These are phyloP conservation scores for Aureobasidium subglaciale DNA, from an alignment of 2,329 filamentous ascomycete species.

Conservation along the genomic window DNA sequence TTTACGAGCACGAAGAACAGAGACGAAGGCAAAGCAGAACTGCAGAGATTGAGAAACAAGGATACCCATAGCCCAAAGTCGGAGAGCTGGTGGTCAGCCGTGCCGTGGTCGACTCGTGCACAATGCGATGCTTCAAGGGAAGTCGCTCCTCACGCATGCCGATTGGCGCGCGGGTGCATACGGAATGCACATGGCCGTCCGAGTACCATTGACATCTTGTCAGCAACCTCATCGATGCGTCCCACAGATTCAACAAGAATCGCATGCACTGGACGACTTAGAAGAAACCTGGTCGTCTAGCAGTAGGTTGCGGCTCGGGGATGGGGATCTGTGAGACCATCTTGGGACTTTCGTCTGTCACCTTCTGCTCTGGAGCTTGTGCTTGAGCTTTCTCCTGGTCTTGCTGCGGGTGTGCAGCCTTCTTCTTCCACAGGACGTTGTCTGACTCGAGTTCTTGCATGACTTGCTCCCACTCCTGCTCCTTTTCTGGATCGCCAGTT, in stretches of 20 bases:
- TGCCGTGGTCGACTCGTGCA: background rate
- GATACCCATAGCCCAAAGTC: background rate
- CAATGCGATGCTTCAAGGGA: background rate
- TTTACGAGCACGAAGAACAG: background rate
- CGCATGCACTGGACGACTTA: background rate
- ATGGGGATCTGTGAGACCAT: background rate
- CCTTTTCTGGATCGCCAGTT: conserved; percentile 65
- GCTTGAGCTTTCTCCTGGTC: background rate
- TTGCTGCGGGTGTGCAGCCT: background rate
- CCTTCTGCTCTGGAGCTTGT: background rate
- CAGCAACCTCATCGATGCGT: conserved; percentile 1
- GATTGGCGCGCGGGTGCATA: background rate
- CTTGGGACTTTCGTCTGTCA: background rate
- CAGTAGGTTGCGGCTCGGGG: background rate
- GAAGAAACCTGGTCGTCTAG: conserved; percentile 11
- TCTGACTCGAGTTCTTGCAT: conserved; percentile 16
- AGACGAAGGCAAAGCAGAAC: background rate
- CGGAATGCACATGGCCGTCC: background rate
- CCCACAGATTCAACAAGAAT: too few species aligned
- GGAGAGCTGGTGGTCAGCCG: conserved; percentile 3
- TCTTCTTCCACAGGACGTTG: conserved; percentile 14
- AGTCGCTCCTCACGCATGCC: background rate
- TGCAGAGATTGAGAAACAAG: background rate
- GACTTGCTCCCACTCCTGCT: conserved; percentile 76
- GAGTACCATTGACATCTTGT: background rate